phyloP scores from a whole-genome alignment of 495 filamentous ascomycete genomes.

The Alectoria sarmentosa region DNA sequence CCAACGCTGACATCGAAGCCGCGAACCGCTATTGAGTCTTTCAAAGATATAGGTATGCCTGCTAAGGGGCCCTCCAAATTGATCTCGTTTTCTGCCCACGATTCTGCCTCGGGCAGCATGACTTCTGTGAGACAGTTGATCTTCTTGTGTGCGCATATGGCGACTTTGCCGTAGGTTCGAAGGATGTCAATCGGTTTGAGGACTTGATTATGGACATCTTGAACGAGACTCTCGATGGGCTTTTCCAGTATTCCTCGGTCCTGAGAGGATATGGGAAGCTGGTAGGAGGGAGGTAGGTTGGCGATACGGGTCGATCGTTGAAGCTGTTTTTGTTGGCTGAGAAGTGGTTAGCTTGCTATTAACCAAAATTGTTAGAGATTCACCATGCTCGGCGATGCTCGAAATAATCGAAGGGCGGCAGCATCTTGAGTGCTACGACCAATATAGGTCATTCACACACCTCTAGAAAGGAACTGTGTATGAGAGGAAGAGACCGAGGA shows the following conservation, averaged over 20 bases:
- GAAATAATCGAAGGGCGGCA: conserved; percentile 54
- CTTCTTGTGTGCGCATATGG: conserved; percentile 73
- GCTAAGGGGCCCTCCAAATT: conserved; percentile 80
- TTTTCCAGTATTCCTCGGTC: conserved; percentile 63
- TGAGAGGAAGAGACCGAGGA: no score
- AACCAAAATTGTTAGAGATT: conserved; percentile 14
- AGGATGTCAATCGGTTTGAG: conserved; percentile 67
- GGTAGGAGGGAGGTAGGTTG: conserved; percentile 59
- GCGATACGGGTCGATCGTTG: conserved; percentile 64
- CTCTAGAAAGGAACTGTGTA: background rate
- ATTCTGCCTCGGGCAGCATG: conserved; percentile 70
- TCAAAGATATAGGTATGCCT: conserved; percentile 82
- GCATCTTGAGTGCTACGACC: conserved; percentile 31
- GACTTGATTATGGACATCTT: conserved; percentile 63
- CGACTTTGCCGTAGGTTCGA: conserved; percentile 82
- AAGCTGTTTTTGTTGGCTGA: conserved; percentile 70
- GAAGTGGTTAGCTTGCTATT: conserved; percentile 7
- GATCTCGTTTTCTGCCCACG: conserved; percentile 62
- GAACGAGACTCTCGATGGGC: conserved; percentile 70
- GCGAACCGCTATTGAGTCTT: conserved; percentile 77
- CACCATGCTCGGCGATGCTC: conserved; percentile 50
- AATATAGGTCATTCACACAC: background rate
- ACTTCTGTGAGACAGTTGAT: conserved; percentile 93
- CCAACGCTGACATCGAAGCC: conserved; percentile 87
- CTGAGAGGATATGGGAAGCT: conserved; percentile 46